Base-by-base conservation (phyloP, 495 filamentous ascomycete genomes). In the Ascobolus immersus region DNA sequence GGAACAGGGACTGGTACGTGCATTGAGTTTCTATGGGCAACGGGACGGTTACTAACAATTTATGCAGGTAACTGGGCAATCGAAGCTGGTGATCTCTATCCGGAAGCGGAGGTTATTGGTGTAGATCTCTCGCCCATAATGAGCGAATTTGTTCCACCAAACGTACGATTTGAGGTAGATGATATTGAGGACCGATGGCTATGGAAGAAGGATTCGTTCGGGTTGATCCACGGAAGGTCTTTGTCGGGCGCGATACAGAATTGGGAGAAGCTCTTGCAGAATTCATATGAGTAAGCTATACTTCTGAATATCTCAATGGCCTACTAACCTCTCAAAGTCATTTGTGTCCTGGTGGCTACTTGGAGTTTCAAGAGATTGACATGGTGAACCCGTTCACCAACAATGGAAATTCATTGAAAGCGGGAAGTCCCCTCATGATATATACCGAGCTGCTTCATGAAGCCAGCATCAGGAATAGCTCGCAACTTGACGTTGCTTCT, bases 1-100 rank as follows among this genome's bases (percentile, higher is more conserved):
- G 68, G 67, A 11, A 71, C 66, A 0, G 68, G 68, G 7, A 73
- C 68, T 0, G 81, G 82, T 4, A 84, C 90, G 29, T 92, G 82
- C 82, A 63, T 68, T n/a, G n/a, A n/a, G n/a, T n/a, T n/a, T n/a
- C n/a, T n/a, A n/a, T n/a, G n/a, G n/a, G n/a, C n/a, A n/a, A n/a
- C n/a, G n/a, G n/a, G n/a, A n/a, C n/a, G n/a, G n/a, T n/a, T n/a
- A n/a, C n/a, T n/a, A n/a, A n/a, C n/a, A n/a, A n/a, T n/a, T n/a
- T n/a, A n/a, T n/a, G n/a, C n/a, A 4, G 68, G 68, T 7, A 66
- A 66, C 28, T 73, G 66, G 65, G 64, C 64, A 4, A 65, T 71
- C 32, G 68, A 72, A 36, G 64, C 75, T 57, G 72, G 62, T 14
- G 64, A 73, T 44, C 49, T 53, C 31, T 69, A 64, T 42, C 57